Evolutionary conservation across 2,329 filamentous ascomycete genomes (phyloP), one percentile per base, ranked within the genome.

Genomic region (Cercospora zeina): DNA sequence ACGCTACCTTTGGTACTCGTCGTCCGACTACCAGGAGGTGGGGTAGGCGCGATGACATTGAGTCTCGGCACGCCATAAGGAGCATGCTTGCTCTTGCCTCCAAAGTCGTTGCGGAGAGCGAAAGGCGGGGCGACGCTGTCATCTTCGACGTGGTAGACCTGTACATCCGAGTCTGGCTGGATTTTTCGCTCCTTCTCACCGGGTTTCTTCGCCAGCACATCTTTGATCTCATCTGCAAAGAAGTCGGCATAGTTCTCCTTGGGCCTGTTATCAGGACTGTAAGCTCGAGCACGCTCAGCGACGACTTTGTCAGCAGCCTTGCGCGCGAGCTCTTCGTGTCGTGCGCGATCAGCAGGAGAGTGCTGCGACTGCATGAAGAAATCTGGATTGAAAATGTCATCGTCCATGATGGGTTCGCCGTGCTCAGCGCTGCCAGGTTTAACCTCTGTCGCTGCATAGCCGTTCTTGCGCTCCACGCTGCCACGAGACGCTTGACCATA

Each of bases 1-100:
- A 73, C 74, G 1, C 70, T 71, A 9, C 76, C 75, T 33, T 59
- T 57, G 68, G 62, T 33, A 13, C 50, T 60, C 14, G 27, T 51
- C 27, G 45, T 59, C 11, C 33, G 49, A 19, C 45, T 59, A 16
- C 82, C 84, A 19, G 77, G 79, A 9, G 82, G 81, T 19, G 85
- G 85, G 6, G 84, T 87, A 2, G 85, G 82, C 51, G 82, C 79
- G 58, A 85, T 84, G 24, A 86, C 74, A 47, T 82, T 83, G 14
- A 87, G 75, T n/a, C 70, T 73, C 10, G 84, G 84, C 19, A 86
- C 80, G 72, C 66, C 57, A 71, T 72, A 65, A 6, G 69, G 69
- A 16, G 69, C 68, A 58, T 65, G 59, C 58, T 62, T 63, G 59
- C 66, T 68, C 39, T 54, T 62, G 13, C 61, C 64, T 31, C 62